Evolutionary conservation across 352 stramenopile species (phyloP), one percentile per base, ranked within the genome.

Genomic region (Achlya hypogyna): DNA sequence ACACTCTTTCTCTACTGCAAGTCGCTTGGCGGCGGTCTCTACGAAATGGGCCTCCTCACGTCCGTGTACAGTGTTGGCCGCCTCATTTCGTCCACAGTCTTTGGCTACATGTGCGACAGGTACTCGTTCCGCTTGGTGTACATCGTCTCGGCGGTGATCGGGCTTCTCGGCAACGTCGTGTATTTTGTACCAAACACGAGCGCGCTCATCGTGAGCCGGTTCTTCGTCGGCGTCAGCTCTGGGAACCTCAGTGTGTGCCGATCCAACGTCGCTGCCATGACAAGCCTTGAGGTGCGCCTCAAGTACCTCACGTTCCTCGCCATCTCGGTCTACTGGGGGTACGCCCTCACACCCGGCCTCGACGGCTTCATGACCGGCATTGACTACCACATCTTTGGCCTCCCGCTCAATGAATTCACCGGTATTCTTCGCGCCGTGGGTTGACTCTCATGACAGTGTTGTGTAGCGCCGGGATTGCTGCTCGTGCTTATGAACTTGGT

Each of bases 1-100:
- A 91, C 84, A 51, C 79, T 93, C 42, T 93, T 89, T 69, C 79
- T 93, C n/a, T 93, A 93, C 74, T 88, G 74, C 74, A 87, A 87
- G 70, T 93, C 82, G 25, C 74, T 93, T n/a, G 84, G 82, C 49
- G 84, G 84, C 23, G 72, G 86, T 22, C 58, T 93, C 34, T 80
- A 79, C 63, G 89, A 88, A 70, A 93, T 93, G 84, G 84, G 82
- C 0, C 43, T 91, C 49, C 72, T 91, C 38, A 92, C 84, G 34
- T 92, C 84, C 28, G 77, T 92, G 34, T 92, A 90, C 69, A 90
- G 79, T 8, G 80, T 92, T n/a, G 84, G 84, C 1, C 65, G 84
- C 12, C 73, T 92, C 51, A 87, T 90, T 62, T 92, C 84, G 51
- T 92, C 82, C 53, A 90, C 78, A 1, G 65, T 89, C 29, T 88